Percentiles rank a stretch among this genome's conserved stretches.
phyloP scores from a whole-genome alignment of 768 basidiomycete species.

The Lactifluus hygrophoroides region DNA sequence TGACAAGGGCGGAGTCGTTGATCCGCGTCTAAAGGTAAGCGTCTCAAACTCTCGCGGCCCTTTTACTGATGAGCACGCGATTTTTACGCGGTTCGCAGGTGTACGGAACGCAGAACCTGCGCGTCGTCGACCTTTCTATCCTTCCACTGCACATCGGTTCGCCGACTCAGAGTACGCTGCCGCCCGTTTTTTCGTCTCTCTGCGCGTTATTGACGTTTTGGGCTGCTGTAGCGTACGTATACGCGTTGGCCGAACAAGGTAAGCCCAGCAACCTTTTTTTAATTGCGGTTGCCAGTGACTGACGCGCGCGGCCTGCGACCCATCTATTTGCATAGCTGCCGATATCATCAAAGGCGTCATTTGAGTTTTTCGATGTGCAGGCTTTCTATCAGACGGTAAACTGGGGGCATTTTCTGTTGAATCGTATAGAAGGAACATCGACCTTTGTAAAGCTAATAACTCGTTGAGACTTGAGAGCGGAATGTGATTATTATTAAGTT shows the following conservation, averaged over 20 bases:
- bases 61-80: not conserved
- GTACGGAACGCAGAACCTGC: slow-evolving; percentile 49
- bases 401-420: no score
- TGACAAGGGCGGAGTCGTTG: slow-evolving; percentile 44
- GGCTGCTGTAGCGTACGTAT: slow-evolving; percentile 31
- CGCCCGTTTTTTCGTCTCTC: no score
- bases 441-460: no score
- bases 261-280: not conserved
- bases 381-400: not conserved
- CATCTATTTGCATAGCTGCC: slow-evolving; percentile 18
- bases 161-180: slow-evolving; percentile 36
- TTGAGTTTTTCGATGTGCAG: not conserved
- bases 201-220: not conserved
- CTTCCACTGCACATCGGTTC: slow-evolving; percentile 43
- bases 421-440: no score
- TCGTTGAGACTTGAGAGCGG: no score
- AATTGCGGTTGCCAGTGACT: not conserved
- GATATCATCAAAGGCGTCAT: slow-evolving; percentile 25
- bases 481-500: no score
- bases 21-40: slow-evolving; percentile 35
- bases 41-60: accelerated
- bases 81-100: slow-evolving; percentile 34
- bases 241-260: slow-evolving; percentile 39
- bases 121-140: slow-evolving; percentile 47
- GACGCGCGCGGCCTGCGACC: not conserved